A percentile compares a stretch with the other conserved stretches of the same genome.
These are phyloP conservation scores for Nemania diffusa DNA, from an alignment of 2,329 filamentous ascomycete species.

Conservation along the genomic window DNA sequence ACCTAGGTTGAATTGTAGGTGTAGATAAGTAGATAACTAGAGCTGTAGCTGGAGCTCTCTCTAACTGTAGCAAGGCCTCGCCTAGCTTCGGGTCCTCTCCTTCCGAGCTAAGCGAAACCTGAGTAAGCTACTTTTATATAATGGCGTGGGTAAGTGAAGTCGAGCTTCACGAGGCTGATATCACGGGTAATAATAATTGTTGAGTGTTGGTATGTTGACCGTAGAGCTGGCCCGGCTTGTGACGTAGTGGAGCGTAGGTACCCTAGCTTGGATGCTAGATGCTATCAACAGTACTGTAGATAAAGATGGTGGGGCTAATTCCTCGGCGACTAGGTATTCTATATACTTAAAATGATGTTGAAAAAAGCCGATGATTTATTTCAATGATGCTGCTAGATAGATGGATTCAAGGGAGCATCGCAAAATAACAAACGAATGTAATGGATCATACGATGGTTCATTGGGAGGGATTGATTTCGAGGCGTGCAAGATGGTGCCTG, in stretches of 20 bases:
- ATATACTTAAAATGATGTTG: slow-evolving; percentile 11
- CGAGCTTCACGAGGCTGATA: background rate
- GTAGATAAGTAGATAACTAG: background rate
- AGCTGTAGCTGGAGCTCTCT: background rate
- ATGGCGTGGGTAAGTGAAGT: background rate
- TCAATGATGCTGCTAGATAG: background rate
- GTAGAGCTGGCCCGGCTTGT: slow-evolving; percentile 11
- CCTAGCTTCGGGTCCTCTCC: background rate
- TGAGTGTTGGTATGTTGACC: background rate
- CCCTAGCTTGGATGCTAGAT: background rate
- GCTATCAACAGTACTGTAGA: background rate
- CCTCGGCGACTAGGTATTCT: slow-evolving; percentile 9
- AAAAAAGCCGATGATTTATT: slow-evolving; percentile 5
- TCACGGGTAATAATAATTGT: slow-evolving; percentile 3
- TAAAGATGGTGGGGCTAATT: slow-evolving; percentile 19
- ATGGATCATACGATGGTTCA: background rate
- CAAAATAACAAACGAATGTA: background rate
- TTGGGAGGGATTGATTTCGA: background rate
- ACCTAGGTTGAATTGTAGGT: background rate
- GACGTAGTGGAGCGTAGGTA: slow-evolving; percentile 36
- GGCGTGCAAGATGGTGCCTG: background rate
- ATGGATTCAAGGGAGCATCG: slow-evolving; percentile 8
- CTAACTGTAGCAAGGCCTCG: background rate
- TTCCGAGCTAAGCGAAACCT: background rate
- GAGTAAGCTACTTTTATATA: background rate